Evolutionary conservation across 164 flowering plant genomes (phyloP).

Genomic region (Cinnamomum chago): DNA sequence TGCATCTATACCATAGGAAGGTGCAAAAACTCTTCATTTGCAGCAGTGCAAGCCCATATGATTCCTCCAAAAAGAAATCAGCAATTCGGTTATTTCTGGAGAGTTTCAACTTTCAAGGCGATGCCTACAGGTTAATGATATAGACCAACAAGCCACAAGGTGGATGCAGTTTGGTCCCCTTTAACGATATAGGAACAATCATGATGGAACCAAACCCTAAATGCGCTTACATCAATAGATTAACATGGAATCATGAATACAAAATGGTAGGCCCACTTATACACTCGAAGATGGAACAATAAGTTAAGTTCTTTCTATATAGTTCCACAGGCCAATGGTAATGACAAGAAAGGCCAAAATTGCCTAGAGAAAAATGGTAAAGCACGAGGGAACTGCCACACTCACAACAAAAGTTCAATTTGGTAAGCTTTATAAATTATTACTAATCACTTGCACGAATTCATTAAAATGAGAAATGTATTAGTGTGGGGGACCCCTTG

Average conservation of each 20-base stretch:
- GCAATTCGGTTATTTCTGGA: not conserved
- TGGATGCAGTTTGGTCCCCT: not conserved
- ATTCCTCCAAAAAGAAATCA: not conserved
- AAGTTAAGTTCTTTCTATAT: no score
- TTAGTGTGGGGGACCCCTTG: no score
- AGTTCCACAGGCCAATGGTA: not conserved
- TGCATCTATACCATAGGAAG: not conserved
- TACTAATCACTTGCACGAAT: no score
- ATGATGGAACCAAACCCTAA: not conserved
- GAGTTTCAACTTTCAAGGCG: not conserved
- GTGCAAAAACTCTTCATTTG: not conserved
- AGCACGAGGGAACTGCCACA: not conserved
- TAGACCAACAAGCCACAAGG: not conserved
- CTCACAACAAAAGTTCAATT: not conserved
- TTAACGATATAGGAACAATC: not conserved
- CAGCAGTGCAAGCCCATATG: not conserved
- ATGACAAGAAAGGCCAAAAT: not conserved
- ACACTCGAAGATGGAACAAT: not conserved
- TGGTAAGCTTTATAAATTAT: not conserved
- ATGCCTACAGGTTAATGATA: not conserved
- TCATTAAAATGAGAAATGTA: no score
- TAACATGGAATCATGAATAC: not conserved
- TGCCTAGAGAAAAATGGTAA: not conserved
- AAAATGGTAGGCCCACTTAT: not conserved
- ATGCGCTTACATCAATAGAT: not conserved